These are phyloP conservation scores for Leishmania guyanensis DNA, from an alignment of 208 protist genomes.

Conservation along the genomic window DNA sequence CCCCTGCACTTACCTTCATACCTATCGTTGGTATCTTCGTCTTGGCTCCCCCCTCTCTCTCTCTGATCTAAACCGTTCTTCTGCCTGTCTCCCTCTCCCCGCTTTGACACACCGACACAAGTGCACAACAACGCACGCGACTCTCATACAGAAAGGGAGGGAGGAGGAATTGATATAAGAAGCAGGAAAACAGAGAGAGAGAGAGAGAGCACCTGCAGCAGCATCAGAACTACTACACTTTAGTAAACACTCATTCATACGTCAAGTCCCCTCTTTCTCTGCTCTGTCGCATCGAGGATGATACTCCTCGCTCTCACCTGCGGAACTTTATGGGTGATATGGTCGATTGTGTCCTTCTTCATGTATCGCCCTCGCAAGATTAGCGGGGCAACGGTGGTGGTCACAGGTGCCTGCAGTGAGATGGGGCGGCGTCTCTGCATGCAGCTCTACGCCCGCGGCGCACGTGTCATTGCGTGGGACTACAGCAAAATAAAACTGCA, in stretches of 20 bases:
- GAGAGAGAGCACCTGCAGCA: neutral
- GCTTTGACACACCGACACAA: neutral
- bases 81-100: neutral
- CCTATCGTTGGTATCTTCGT: neutral
- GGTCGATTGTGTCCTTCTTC: conserved; percentile 48
- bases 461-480: conserved; percentile 69
- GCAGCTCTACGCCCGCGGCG: conserved; percentile 45
- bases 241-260: neutral
- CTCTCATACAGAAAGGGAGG: neutral
- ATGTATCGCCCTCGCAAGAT: conserved; percentile 38
- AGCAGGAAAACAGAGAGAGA: neutral
- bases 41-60: neutral
- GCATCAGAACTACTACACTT: neutral
- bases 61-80: neutral
- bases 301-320: conserved; percentile 61
- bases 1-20: neutral
- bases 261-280: neutral
- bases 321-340: conserved; percentile 51
- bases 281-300: conserved; percentile 29
- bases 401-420: conserved; percentile 59
- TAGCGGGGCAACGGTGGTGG: conserved; percentile 52
- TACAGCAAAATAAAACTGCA: conserved; percentile 49
- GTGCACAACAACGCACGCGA: neutral
- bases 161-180: neutral
- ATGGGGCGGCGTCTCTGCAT: conserved; percentile 50